Conservation (phyloP, 768 basidiomycete species). For the Sarcomyxa edulis region DNA sequence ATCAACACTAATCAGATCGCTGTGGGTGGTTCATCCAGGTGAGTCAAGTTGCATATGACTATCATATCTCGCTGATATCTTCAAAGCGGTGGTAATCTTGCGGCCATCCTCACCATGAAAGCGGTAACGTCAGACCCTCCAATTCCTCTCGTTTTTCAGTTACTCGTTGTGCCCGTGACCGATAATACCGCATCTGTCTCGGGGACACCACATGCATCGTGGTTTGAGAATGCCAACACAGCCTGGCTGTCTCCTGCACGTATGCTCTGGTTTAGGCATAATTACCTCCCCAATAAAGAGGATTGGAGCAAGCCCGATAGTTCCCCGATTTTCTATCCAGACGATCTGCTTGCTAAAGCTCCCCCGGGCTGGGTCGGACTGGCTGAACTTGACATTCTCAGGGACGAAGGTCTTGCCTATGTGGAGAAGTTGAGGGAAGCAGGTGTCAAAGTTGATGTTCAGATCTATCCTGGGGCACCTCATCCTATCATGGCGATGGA, state of each 20-base stretch:
- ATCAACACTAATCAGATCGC: slow-evolving; percentile 52
- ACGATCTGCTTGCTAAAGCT: slow-evolving; percentile 40
- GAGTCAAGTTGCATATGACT: slow-evolving; percentile 7
- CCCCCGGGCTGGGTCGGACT: slow-evolving; percentile 62
- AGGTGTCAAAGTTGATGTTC: slow-evolving; percentile 49
- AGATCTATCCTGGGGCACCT: slow-evolving; percentile 58
- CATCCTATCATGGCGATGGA: slow-evolving; percentile 77
- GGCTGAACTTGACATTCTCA: slow-evolving; percentile 60
- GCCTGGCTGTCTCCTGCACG: slow-evolving; percentile 55
- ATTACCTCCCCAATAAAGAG: slow-evolving; percentile 59
- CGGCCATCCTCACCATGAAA: slow-evolving; percentile 60
- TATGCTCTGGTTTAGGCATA: slow-evolving; percentile 71
- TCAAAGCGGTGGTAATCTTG: slow-evolving; percentile 66
- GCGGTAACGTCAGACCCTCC: slow-evolving; percentile 42
- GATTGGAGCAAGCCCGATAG: slow-evolving; percentile 64
- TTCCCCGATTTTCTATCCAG: slow-evolving; percentile 67
- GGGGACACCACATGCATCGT: slow-evolving; percentile 27
- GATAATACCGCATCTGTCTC: slow-evolving; percentile 58
- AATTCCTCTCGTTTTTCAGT: slow-evolving; percentile 52
- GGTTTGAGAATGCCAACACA: slow-evolving; percentile 52
- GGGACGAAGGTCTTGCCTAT: slow-evolving; percentile 62
- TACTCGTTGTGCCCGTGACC: slow-evolving; percentile 67
- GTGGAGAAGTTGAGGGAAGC: slow-evolving; percentile 47
- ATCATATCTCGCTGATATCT: neutral
- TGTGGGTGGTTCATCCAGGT: slow-evolving; percentile 74